These are phyloP conservation scores for Mycena maculata DNA, from an alignment of 768 basidiomycete species.

Conservation along the genomic window DNA sequence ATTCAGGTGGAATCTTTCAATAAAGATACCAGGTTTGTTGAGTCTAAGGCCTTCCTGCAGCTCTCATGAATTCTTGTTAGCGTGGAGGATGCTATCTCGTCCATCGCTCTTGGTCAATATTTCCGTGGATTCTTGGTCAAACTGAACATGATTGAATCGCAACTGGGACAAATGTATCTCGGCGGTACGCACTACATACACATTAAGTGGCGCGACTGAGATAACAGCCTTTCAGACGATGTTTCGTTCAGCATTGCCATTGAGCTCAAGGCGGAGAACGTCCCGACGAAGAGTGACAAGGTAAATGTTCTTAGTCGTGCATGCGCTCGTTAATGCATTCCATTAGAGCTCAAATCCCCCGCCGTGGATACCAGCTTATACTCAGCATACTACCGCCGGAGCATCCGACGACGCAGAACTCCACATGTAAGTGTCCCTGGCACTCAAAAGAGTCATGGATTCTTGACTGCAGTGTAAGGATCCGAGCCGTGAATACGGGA, in stretches of 20 bases:
- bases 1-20: conserved; percentile 76
- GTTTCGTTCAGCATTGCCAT: conserved; percentile 86
- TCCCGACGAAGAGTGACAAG: conserved; percentile 64
- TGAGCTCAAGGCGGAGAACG: conserved; percentile 77
- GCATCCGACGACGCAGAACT: conserved; percentile 74
- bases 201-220: background rate
- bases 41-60: conserved; percentile 4
- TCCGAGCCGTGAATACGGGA: conserved; percentile 86
- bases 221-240: conserved; percentile 58
- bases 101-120: conserved; percentile 72
- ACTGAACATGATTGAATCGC: conserved; percentile 79
- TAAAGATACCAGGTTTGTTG: conserved; percentile 71
- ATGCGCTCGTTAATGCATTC: background rate
- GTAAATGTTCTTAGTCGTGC: conserved; percentile 37
- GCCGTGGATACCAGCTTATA: conserved; percentile 83
- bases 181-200: conserved; percentile 54
- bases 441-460: background rate
- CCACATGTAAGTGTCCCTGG: conserved; percentile 54
- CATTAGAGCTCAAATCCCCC: conserved; percentile 64
- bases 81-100: conserved; percentile 77
- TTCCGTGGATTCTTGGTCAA: conserved; percentile 89
- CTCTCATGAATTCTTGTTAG: conserved; percentile 49
- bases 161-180: conserved; percentile 68
- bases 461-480: conserved; percentile 29
- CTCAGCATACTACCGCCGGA: conserved; percentile 75